Conservation (phyloP, 176 grass and related monocot species). For the Carex pumila region DNA sequence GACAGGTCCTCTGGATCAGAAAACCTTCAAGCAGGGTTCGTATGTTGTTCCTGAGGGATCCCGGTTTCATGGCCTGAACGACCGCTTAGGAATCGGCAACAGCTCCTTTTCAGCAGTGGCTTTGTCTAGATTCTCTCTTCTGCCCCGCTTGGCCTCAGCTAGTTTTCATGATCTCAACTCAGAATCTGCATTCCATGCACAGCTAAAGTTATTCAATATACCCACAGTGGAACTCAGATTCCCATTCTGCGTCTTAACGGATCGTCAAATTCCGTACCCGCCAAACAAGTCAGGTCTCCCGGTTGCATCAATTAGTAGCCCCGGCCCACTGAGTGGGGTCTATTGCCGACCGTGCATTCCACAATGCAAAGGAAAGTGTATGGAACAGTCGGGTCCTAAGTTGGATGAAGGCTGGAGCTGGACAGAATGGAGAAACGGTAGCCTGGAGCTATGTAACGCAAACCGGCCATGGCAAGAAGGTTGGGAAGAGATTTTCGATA, state of each 20-base stretch:
- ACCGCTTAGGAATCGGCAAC: constrained; percentile 48
- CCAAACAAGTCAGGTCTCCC: constrained; percentile 33
- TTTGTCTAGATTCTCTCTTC: constrained; percentile 40
- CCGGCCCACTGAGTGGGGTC: constrained; percentile 54
- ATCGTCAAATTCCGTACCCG: constrained; percentile 42
- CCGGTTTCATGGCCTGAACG: constrained; percentile 63
- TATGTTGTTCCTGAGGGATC: constrained; percentile 69
- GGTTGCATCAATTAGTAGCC: constrained; percentile 49
- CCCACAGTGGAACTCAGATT: not conserved
- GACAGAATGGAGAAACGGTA: constrained; percentile 33
- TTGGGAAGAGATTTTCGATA: constrained; percentile 49
- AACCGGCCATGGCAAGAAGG: constrained; percentile 30
- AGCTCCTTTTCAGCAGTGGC: constrained; percentile 25
- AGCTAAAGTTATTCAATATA: constrained; percentile 24
- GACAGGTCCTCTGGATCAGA: constrained; percentile 23
- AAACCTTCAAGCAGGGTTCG: not conserved
- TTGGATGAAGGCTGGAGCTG: not conserved
- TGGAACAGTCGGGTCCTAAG: not conserved
- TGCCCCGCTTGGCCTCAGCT: constrained; percentile 28
- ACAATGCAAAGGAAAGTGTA: constrained; percentile 28
- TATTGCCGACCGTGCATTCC: constrained; percentile 59
- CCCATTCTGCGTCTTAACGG: constrained; percentile 64
- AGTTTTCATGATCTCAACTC: constrained; percentile 56
- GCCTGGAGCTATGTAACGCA: constrained; percentile 44
- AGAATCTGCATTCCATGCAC: constrained; percentile 52